phyloP scores from a whole-genome alignment of 805 yeast genomes.

The Priceomyces fermenticarens region DNA sequence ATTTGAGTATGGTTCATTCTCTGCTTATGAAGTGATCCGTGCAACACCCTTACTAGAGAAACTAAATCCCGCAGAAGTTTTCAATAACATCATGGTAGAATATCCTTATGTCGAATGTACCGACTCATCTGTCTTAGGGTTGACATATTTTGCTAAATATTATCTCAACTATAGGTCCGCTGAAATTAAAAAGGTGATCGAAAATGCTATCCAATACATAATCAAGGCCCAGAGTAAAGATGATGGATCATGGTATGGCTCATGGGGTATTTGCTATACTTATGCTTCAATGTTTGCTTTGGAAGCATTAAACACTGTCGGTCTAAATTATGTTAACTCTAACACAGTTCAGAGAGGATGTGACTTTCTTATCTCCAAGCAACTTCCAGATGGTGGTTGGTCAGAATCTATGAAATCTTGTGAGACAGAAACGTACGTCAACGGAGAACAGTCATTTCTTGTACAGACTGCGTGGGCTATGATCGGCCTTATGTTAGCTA shows the following conservation, averaged over 20 bases:
- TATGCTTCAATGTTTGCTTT: conserved; percentile 98
- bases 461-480: conserved; percentile 95
- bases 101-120: conserved; percentile 98
- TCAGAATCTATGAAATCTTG: conserved; percentile 90
- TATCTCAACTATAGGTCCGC: conserved; percentile 60
- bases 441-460: conserved; percentile 58
- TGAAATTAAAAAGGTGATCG: conserved; percentile 68
- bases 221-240: conserved; percentile 53
- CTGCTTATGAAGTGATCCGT: conserved; percentile 84
- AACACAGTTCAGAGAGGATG: conserved; percentile 71
- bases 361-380: conserved; percentile 74
- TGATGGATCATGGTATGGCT: conserved; percentile 98
- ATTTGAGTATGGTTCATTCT: conserved; percentile 86
- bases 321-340: conserved; percentile 58
- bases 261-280: conserved; percentile 96
- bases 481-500: conserved; percentile 75
- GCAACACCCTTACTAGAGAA: conserved; percentile 74
- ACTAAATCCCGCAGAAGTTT: conserved; percentile 95
- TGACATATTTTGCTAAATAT: conserved; percentile 69
- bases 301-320: conserved; percentile 80
- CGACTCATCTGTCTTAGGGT: conserved; percentile 88
- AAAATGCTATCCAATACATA: conserved; percentile 71
- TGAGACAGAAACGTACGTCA: conserved; percentile 75
- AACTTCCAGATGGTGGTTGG: conserved; percentile 94
- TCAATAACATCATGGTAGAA: conserved; percentile 97